Base-by-base conservation (phyloP, 169 alveolate genomes). In the Eimeria maxima region DNA sequence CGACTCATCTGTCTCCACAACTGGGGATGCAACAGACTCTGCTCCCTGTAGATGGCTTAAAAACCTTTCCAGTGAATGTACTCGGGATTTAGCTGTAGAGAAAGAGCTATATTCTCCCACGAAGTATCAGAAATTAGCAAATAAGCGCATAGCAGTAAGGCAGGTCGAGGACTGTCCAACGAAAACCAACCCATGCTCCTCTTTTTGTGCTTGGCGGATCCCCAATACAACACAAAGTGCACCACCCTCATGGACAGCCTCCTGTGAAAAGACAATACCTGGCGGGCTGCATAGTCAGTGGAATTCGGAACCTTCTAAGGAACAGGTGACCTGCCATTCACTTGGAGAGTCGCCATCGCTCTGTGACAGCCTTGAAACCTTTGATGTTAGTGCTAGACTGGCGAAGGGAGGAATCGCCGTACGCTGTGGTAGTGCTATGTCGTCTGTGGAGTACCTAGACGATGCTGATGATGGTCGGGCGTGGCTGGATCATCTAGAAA, bases 401-500 rank as follows among this genome's bases (percentile, higher is more conserved):
- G 67, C 57, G 13, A 50, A 60, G 55, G 69, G 53, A 16, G 94
- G 80, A 65, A 44, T 13, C 8, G 55, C 29, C 1, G 16, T 87
- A 10, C 67, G 47, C 38, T 16, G 47, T 65, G 83, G 78, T 2
- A 65, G 27, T 74, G 22, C 55, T 27, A 3, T 87, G 45, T 60
- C 83, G 3, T 42, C 83, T 22, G 20, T 87, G 45, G 94, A 65
- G 65, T 44, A 60, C 47, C 69, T 87, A 27, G 94, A 87, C 63
- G 83, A 87, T 60, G 94, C 94, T 42, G 89, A 73, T 22, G 96
- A 94, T 57, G 96, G 96, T 42, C 73, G 96, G 29, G 45, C 88
- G 47, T 57, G 90, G 96, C 94, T 94, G 27, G 96, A 94, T 16
- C 96, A 84, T 45, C 94, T 94, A 44, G 96, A 94, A 53, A 73